phyloP scores from a whole-genome alignment of 768 basidiomycete species.

The Pulveroboletus sp. region DNA sequence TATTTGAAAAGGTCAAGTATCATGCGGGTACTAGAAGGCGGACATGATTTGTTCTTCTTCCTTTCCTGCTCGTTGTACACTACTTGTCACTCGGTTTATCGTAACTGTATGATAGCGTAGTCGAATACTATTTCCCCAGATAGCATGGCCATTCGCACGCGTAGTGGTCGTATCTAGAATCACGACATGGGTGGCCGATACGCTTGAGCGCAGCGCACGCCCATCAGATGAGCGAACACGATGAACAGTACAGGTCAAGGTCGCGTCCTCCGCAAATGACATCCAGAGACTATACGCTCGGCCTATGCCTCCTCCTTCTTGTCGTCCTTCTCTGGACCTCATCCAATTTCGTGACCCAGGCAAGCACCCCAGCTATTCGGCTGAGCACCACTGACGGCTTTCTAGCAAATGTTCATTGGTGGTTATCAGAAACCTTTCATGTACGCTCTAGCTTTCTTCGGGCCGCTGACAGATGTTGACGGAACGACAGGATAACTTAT shows the following conservation, averaged over 20 bases:
- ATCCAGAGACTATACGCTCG: constrained; percentile 43
- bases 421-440: constrained; percentile 91
- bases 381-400: constrained; percentile 6
- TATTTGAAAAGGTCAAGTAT: constrained; percentile 87
- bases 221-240: constrained; percentile 17
- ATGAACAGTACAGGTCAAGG: constrained; percentile 13
- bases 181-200: background rate
- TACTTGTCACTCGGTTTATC: constrained; percentile 1
- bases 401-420: constrained; percentile 46
- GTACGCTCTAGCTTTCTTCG: constrained; percentile 36
- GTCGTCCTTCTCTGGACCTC: constrained; percentile 88
- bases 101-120: background rate
- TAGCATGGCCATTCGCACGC: constrained; percentile 8
- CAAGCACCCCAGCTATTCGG: constrained; percentile 18
- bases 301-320: constrained; percentile 62
- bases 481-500: constrained; percentile 68
- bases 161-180: background rate
- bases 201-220: background rate
- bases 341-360: constrained; percentile 86
- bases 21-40: constrained; percentile 38
- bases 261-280: constrained; percentile 3
- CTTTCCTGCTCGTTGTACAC: background rate
- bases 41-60: constrained; percentile 3
- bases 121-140: background rate
- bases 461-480: constrained; percentile 2